phyloP scores from a whole-genome alignment of 352 stramenopile genomes.

The Globisporangium barbulae region DNA sequence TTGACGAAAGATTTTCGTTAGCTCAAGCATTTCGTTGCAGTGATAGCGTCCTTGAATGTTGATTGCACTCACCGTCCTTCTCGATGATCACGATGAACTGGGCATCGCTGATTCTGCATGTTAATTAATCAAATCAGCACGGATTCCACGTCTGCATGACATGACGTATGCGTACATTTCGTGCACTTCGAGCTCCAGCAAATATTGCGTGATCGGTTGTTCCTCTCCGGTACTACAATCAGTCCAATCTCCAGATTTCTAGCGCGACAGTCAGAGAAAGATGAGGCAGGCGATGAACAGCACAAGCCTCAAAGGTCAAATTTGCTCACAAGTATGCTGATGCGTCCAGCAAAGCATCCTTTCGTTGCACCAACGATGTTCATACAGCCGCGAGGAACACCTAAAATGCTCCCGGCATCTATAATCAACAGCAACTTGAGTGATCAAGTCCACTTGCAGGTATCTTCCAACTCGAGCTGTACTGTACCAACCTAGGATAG shows the following conservation, averaged over 20 bases:
- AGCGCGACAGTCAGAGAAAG: not conserved
- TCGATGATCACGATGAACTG: constrained; percentile 93
- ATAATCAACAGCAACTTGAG: not conserved
- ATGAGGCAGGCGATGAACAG: not conserved
- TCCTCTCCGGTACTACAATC: constrained; percentile 56
- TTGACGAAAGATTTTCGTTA: constrained; percentile 28
- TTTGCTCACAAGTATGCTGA: constrained; percentile 45
- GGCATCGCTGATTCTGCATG: constrained; percentile 58
- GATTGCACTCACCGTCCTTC: constrained; percentile 84
- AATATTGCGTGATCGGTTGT: constrained; percentile 68
- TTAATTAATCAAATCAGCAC: not conserved
- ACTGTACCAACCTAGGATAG: constrained; percentile 56
- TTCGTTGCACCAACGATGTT: constrained; percentile 87
- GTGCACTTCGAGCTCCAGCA: constrained; percentile 49
- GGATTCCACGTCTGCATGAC: not conserved
- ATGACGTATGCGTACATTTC: constrained; percentile 36
- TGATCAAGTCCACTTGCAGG: too few species aligned
- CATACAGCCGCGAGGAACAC: constrained; percentile 58
- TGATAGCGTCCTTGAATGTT: not conserved
- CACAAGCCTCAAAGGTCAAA: not conserved
- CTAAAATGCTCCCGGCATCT: constrained; percentile 74
- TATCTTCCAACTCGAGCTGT: too few species aligned
- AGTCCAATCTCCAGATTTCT: constrained; percentile 59
- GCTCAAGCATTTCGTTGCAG: not conserved
- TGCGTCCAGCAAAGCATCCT: constrained; percentile 59